Base-by-base conservation (phyloP, 2,329 filamentous ascomycete genomes). In the Hymenoscyphus albidus region DNA sequence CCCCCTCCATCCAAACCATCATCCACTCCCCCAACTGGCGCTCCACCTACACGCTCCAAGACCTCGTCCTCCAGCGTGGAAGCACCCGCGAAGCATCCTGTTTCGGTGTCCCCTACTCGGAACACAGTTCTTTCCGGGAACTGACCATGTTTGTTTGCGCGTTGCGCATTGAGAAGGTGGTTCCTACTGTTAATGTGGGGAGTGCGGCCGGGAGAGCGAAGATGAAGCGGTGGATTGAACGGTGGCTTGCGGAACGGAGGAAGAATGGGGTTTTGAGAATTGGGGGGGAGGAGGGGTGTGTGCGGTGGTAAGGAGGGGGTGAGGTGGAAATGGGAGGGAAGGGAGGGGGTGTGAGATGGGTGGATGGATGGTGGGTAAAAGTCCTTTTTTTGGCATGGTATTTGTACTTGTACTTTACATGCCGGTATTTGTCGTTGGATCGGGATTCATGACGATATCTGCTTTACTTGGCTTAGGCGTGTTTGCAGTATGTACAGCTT, bases 101-200 rank as follows among this genome's bases (percentile, higher is more conserved):
- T 76, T 97, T 96, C 71, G 93, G 92, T 0, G 95, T 98, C 1
- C 95, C 95, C 1, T 99, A 99, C 75, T 93, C 89, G 61, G 95
- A 99, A 79, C 95, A 99, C 76, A 95, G 91, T 76, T 96, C 91
- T 67, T 99, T 99, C 74, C 84, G 94, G 51, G 95, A 99, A 80
- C 78, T 99, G 74, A 94, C 92, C 0, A 89, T 98, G 84, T 99
- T 99, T 74, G 86, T 94, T 70, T 95, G 95, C 82, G 86, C 89
- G 22, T 76, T 99, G 76, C 81, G 91, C 64, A 96, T 99, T 69
- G 93, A 94, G 68, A 91, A 89, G 77, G 85, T 99, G 6, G 89
- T 99, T 16, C 95, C 95, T 0, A 99, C 95, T 0, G 95, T 99
- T 3, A 98, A 99, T 64, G 84, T 89, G 0, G 86, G 85, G 1